These are phyloP conservation scores for Pseudogymnoascus sp. DNA, from an alignment of 2,329 filamentous ascomycete genomes.

Conservation along the genomic window DNA sequence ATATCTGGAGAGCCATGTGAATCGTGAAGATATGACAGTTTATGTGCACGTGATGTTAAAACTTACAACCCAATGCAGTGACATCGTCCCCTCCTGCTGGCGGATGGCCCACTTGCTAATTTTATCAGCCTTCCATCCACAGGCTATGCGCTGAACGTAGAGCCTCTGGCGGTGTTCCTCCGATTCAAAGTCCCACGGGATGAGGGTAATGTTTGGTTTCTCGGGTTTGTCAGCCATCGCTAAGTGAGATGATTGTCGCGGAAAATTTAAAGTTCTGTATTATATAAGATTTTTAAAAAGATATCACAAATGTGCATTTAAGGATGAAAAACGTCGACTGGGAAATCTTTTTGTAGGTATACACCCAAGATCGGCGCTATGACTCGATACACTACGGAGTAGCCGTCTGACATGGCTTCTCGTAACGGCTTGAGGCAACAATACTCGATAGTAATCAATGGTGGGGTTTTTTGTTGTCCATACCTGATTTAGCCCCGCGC, in stretches of 20 bases:
- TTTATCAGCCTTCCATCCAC: conserved; percentile 37
- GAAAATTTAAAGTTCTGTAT: neutral
- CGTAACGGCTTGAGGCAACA: neutral
- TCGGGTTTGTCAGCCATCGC: neutral
- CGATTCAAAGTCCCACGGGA: conserved; percentile 39
- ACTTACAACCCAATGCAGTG: conserved; percentile 23
- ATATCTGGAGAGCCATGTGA: neutral
- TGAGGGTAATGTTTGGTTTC: conserved; percentile 28
- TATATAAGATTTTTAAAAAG: neutral
- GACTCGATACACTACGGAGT: neutral
- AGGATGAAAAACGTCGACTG: neutral
- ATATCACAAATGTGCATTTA: neutral
- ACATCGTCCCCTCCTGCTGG: conserved; percentile 18
- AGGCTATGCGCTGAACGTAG: conserved; percentile 38
- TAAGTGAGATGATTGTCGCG: neutral
- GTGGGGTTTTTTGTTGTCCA: neutral
- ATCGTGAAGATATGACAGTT: neutral
- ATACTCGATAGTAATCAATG: neutral
- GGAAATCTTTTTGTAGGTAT: neutral
- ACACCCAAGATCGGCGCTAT: neutral
- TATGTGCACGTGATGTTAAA: neutral
- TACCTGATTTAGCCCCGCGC: neutral
- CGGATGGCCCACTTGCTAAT: conserved; percentile 24
- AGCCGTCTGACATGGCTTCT: neutral
- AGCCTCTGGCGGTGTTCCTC: conserved; percentile 35